phyloP scores from a whole-genome alignment of 2,329 filamentous ascomycete genomes.

The Aureobasidium subglaciale region DNA sequence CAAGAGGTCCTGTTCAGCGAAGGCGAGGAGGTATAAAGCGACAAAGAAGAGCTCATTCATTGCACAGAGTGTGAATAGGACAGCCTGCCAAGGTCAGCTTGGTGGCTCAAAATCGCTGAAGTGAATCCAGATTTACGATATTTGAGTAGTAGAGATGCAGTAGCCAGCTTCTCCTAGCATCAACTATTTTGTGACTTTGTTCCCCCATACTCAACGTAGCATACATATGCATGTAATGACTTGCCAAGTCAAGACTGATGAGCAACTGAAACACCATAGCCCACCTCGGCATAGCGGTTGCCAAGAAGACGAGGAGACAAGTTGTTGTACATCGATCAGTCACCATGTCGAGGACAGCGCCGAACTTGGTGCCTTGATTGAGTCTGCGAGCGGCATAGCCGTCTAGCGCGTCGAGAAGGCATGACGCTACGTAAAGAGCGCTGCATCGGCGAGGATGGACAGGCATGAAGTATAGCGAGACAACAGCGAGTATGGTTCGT shows the following conservation, averaged over 20 bases:
- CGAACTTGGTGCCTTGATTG: slow-evolving; percentile 89
- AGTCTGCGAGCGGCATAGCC: slow-evolving; percentile 79
- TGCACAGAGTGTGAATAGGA: slow-evolving; percentile 83
- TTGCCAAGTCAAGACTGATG: slow-evolving; percentile 86
- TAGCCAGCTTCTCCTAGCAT: slow-evolving; percentile 77
- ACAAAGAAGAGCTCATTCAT: slow-evolving; percentile 97
- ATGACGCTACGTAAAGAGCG: slow-evolving; percentile 83
- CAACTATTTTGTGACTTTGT: slow-evolving; percentile 86
- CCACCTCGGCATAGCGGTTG: slow-evolving; percentile 88
- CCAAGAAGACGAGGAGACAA: slow-evolving; percentile 87
- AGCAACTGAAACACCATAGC: slow-evolving; percentile 87
- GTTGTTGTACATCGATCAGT: slow-evolving; percentile 97
- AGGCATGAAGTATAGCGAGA: slow-evolving; percentile 97
- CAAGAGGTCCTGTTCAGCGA: slow-evolving; percentile 45
- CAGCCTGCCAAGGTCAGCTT: slow-evolving; percentile 49
- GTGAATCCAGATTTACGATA: slow-evolving; percentile 55
- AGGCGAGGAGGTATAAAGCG: slow-evolving; percentile 90
- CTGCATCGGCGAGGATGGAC: slow-evolving; percentile 92
- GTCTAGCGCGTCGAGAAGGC: slow-evolving; percentile 88
- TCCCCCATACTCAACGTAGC: slow-evolving; percentile 81
- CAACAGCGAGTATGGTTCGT: slow-evolving; percentile 58
- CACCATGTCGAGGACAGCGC: slow-evolving; percentile 95
- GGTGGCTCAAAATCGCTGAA: neutral
- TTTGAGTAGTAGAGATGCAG: slow-evolving; percentile 96
- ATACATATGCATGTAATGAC: slow-evolving; percentile 99